phyloP scores from a whole-genome alignment of 1,139 yeast species.

The Wickerhamiella pararugosa region DNA sequence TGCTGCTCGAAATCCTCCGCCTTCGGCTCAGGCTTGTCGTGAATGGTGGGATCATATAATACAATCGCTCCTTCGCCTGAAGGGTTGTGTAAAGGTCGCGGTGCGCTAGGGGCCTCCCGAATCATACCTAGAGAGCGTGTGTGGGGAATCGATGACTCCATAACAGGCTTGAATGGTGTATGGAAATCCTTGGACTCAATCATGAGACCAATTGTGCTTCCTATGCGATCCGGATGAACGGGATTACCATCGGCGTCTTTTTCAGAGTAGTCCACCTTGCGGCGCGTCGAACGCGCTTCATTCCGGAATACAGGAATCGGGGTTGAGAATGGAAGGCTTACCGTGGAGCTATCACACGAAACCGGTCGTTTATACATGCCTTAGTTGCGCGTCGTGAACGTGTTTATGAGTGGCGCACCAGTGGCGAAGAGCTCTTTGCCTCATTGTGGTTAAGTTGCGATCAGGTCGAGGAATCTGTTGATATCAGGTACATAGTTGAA shows the following conservation, averaged over 20 bases:
- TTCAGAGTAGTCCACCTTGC: conserved; percentile 6
- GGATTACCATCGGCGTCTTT: neutral
- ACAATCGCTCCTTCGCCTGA: conserved; percentile 88
- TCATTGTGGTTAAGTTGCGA: too few relatives aligned
- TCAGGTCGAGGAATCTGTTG: too few relatives aligned
- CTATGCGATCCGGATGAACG: conserved; percentile 1
- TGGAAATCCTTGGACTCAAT: neutral
- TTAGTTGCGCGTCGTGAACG: too few relatives aligned
- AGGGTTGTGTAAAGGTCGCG: conserved; percentile 89
- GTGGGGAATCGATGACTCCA: neutral
- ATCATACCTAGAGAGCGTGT: conserved; percentile 5
- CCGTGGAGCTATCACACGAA: neutral
- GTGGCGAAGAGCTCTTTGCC: too few relatives aligned
- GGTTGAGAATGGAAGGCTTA: conserved; percentile 3
- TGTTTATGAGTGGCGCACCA: too few relatives aligned
- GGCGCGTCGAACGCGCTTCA: conserved; percentile 5
- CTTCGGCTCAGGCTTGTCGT: conserved; percentile 23
- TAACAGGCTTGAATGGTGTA: conserved; percentile 3
- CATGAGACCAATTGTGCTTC: neutral
- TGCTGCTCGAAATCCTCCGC: neutral
- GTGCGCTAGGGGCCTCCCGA: conserved; percentile 30
- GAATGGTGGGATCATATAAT: conserved; percentile 86
- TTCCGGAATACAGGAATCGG: neutral
- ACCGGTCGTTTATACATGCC: conserved; percentile 4
- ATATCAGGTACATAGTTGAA: too few relatives aligned